Evolutionary conservation across 768 basidiomycete genomes (phyloP).

Genomic region (Boletus speciosus): DNA sequence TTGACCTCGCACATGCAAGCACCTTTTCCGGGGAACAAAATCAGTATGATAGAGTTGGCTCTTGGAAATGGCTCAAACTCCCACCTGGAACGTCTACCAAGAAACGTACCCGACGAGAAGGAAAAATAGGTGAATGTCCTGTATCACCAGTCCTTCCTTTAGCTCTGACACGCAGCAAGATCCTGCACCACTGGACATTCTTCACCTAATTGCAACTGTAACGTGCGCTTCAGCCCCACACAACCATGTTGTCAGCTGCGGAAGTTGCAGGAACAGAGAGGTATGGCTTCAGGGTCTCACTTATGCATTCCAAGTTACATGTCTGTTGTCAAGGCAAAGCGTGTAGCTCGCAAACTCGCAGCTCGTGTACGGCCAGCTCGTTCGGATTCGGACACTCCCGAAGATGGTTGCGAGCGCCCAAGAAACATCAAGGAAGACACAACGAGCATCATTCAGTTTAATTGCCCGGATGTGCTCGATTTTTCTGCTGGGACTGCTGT

Average conservation of each 20-base stretch:
- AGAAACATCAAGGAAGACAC: constrained; percentile 55
- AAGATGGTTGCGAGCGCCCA: constrained; percentile 49
- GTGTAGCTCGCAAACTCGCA: constrained; percentile 85
- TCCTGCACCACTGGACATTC: constrained; percentile 61
- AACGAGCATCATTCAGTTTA: constrained; percentile 91
- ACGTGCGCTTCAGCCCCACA: constrained; percentile 80
- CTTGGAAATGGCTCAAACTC: constrained; percentile 84
- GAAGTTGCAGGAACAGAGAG: constrained; percentile 87
- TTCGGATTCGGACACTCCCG: constrained; percentile 68
- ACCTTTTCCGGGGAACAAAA: constrained; percentile 53
- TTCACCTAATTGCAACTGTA: constrained; percentile 70
- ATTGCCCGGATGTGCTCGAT: constrained; percentile 86
- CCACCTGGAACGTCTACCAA: constrained; percentile 83
- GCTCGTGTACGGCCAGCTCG: constrained; percentile 76
- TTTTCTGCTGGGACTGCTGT: constrained; percentile 84
- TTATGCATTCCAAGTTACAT: constrained; percentile 6
- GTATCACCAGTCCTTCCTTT: not conserved
- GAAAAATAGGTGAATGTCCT: constrained; percentile 62
- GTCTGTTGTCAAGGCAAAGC: constrained; percentile 62
- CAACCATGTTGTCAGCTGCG: constrained; percentile 73
- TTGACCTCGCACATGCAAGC: constrained; percentile 72
- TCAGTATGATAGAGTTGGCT: constrained; percentile 79
- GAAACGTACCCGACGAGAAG: constrained; percentile 78
- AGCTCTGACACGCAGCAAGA: constrained; percentile 43
- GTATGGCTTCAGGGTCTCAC: constrained; percentile 37